Conservation (phyloP, 208 protist species). For the Acanthamoeba rhysodes region DNA sequence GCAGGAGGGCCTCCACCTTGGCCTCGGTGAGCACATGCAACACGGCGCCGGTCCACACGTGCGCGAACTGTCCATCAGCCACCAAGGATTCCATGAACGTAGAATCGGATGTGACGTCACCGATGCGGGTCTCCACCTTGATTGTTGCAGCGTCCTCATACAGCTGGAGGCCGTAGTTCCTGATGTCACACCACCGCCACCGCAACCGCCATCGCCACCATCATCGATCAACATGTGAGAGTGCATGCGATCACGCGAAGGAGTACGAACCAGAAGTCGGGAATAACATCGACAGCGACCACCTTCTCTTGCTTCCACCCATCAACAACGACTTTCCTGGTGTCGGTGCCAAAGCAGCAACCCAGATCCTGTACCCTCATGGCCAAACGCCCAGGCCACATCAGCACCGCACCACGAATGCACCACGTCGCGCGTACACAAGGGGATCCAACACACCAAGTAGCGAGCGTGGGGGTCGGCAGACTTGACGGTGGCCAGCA, state of each 20-base stretch:
- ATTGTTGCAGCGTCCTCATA: background rate
- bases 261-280: slow-evolving; percentile 23
- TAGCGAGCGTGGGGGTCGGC: slow-evolving; percentile 6
- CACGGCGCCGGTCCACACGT: slow-evolving; percentile 54
- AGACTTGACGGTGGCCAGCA: background rate
- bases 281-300: slow-evolving; percentile 13
- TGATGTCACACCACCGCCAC: background rate
- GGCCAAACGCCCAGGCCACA: background rate
- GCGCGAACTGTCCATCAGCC: background rate
- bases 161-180: slow-evolving; percentile 37
- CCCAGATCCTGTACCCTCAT: background rate
- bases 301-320: slow-evolving; percentile 26
- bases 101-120: slow-evolving; percentile 19
- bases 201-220: too few relatives aligned
- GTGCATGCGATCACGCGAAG: background rate
- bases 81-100: background rate
- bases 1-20: slow-evolving; percentile 44
- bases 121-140: background rate
- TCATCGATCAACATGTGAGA: too few relatives aligned
- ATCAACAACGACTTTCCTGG: slow-evolving; percentile 19
- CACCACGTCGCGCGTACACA: background rate
- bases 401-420: background rate
- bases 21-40: slow-evolving; percentile 15
- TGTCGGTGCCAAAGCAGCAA: slow-evolving; percentile 61
- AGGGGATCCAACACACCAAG: background rate